phyloP scores from a whole-genome alignment of 2,329 filamentous ascomycete genomes.

The Talaromyces rugulosus region DNA sequence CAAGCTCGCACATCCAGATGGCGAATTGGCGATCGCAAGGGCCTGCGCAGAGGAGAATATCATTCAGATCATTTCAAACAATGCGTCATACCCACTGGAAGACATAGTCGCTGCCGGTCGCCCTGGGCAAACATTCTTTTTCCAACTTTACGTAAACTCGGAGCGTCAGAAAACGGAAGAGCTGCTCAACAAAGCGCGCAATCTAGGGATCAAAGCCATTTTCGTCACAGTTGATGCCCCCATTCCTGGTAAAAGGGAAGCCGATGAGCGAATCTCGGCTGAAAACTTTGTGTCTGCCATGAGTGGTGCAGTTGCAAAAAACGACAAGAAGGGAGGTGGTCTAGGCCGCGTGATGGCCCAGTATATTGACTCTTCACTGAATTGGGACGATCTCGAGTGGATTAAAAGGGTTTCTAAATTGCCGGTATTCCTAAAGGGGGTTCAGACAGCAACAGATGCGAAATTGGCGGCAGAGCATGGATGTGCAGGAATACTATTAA shows the following conservation, averaged over 20 bases:
- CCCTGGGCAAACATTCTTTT: conserved; percentile 34
- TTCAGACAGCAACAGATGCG: conserved; percentile 4
- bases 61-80: conserved; percentile 53
- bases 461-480: conserved; percentile 16
- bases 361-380: conserved; percentile 8
- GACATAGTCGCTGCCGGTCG: conserved; percentile 42
- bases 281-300: conserved; percentile 6
- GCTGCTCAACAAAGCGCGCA: conserved; percentile 25
- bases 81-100: conserved; percentile 48
- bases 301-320: neutral
- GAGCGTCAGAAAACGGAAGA: conserved; percentile 36
- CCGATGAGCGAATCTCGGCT: conserved; percentile 7
- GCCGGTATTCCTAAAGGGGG: conserved; percentile 8
- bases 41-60: conserved; percentile 44
- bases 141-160: conserved; percentile 45
- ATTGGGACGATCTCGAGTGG: conserved; percentile 6
- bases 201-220: conserved; percentile 14
- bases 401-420: conserved; percentile 3
- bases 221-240: conserved; percentile 23
- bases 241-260: conserved; percentile 10
- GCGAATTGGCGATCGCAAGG: conserved; percentile 50
- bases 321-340: conserved; percentile 10
- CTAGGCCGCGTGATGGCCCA: conserved; percentile 8
- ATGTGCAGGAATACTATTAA: conserved; percentile 25
- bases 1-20: conserved; percentile 52